Conservation (phyloP, 2,329 filamentous ascomycete species). For the Penicillium oxalicum region DNA sequence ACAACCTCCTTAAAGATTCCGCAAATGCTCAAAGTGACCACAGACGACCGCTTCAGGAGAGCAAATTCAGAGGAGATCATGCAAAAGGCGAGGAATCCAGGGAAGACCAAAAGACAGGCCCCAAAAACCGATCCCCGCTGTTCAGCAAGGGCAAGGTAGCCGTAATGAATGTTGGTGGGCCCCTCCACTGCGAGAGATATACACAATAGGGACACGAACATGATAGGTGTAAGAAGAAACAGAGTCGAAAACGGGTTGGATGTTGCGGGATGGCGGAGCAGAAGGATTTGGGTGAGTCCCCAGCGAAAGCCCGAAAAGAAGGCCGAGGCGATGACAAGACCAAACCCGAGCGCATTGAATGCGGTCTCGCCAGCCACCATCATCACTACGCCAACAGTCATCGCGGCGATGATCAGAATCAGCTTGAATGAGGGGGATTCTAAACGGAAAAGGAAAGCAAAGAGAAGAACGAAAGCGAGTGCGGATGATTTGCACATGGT, state of each 20-base stretch:
- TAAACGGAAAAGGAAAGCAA: slow-evolving; percentile 88
- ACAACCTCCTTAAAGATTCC: slow-evolving; percentile 99
- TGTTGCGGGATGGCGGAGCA: slow-evolving; percentile 88
- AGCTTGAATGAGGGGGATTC: slow-evolving; percentile 82
- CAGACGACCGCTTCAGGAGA: slow-evolving; percentile 85
- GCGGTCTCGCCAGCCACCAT: slow-evolving; percentile 96
- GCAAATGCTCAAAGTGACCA: slow-evolving; percentile 92
- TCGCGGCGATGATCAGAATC: slow-evolving; percentile 78
- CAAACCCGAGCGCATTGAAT: slow-evolving; percentile 79
- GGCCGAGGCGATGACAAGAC: slow-evolving; percentile 85
- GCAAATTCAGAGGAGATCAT: slow-evolving; percentile 98
- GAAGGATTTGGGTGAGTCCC: slow-evolving; percentile 95
- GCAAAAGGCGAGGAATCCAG: slow-evolving; percentile 82
- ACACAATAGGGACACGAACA: slow-evolving; percentile 76
- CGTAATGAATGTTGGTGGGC: slow-evolving; percentile 59
- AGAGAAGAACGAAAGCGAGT: slow-evolving; percentile 87
- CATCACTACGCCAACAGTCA: slow-evolving; percentile 91
- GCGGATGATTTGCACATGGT: slow-evolving; percentile 99
- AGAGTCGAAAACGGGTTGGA: slow-evolving; percentile 96
- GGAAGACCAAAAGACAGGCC: slow-evolving; percentile 74
- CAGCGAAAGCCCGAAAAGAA: slow-evolving; percentile 97
- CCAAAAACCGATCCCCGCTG: slow-evolving; percentile 63
- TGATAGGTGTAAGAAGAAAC: slow-evolving; percentile 94
- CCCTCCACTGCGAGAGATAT: slow-evolving; percentile 87
- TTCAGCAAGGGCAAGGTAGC: slow-evolving; percentile 57